These are phyloP conservation scores for Sporothrix inflata DNA, from an alignment of 2,329 filamentous ascomycete species.

Conservation along the genomic window DNA sequence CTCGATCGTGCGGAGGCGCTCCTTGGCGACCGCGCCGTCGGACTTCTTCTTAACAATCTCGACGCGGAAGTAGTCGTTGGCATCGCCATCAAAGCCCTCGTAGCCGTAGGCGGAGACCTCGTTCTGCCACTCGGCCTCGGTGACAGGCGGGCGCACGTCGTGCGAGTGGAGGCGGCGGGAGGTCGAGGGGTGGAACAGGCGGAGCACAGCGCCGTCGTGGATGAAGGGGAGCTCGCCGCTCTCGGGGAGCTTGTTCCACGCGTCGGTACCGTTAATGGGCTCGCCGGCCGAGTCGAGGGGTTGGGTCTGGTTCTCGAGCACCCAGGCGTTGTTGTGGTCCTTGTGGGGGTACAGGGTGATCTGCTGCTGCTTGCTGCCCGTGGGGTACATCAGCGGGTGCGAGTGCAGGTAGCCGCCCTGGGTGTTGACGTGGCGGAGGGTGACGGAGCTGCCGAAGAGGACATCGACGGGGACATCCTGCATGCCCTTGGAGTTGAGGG, in stretches of 20 bases:
- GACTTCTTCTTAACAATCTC: conserved; percentile 94
- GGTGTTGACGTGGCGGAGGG: conserved; percentile 91
- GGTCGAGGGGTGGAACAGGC: conserved; percentile 81
- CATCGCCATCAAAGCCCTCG: conserved; percentile 94
- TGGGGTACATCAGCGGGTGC: conserved; percentile 95
- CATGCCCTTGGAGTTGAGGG: conserved; percentile 95
- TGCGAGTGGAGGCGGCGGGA: conserved; percentile 93
- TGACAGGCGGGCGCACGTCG: conserved; percentile 84
- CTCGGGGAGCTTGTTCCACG: conserved; percentile 77
- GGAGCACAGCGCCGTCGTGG: conserved; percentile 77
- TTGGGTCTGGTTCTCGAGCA: conserved; percentile 95
- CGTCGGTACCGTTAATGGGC: conserved; percentile 75
- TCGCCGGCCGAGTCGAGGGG: conserved; percentile 76
- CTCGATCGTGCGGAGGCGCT: conserved; percentile 87
- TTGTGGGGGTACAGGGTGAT: conserved; percentile 98
- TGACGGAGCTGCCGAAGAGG: conserved; percentile 82
- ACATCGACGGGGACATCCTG: conserved; percentile 92
- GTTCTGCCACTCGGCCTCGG: conserved; percentile 91
- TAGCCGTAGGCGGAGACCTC: conserved; percentile 97
- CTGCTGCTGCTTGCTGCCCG: conserved; percentile 97
- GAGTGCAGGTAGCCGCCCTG: conserved; percentile 98
- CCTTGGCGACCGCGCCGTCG: conserved; percentile 75
- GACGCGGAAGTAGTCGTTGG: conserved; percentile 92
- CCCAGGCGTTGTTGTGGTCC: conserved; percentile 95
- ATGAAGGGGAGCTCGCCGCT: conserved; percentile 58